These are phyloP conservation scores for Amoeboaphelidium protococcarum DNA, from an alignment of 371 early-diverging fungal species.

Conservation along the genomic window DNA sequence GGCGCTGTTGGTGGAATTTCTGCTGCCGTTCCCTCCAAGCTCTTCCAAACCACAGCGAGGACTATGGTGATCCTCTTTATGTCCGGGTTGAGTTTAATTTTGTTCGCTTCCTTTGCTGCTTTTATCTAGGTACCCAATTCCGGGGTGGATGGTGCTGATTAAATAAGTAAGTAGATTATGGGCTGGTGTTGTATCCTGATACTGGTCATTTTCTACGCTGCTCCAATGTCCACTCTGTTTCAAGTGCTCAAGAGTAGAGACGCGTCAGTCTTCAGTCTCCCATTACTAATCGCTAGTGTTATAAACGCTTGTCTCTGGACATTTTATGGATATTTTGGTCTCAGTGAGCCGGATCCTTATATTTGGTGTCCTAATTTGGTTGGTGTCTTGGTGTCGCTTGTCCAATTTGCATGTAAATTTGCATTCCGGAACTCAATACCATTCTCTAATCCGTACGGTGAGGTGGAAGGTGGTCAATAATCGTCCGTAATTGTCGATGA, in stretches of 20 bases:
- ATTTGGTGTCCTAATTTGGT: slow-evolving; percentile 5
- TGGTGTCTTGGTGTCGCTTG: not conserved
- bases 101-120: not conserved
- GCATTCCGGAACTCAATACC: slow-evolving; percentile 1
- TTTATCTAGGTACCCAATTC: not conserved
- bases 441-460: too few species aligned
- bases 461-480: too few species aligned
- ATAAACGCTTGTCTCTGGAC: slow-evolving; percentile 5
- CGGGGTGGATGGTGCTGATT: not conserved
- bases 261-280: slow-evolving; percentile 1
- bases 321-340: slow-evolving; percentile 5
- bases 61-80: not conserved
- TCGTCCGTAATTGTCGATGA: too few species aligned
- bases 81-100: not conserved
- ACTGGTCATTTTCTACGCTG: slow-evolving; percentile 6
- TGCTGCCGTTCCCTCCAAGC: not conserved
- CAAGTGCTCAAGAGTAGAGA: slow-evolving; percentile 2
- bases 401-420: not conserved
- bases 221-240: slow-evolving; percentile 4
- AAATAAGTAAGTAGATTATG: slow-evolving; percentile 1
- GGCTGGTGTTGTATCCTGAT: slow-evolving; percentile 2
- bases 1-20: not conserved
- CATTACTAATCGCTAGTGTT: slow-evolving; percentile 1
- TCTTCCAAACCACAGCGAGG: not conserved
- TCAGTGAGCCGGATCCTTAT: slow-evolving; percentile 3